phyloP scores from a whole-genome alignment of 73 alveolate species.

The Paramecium octaurelia region DNA sequence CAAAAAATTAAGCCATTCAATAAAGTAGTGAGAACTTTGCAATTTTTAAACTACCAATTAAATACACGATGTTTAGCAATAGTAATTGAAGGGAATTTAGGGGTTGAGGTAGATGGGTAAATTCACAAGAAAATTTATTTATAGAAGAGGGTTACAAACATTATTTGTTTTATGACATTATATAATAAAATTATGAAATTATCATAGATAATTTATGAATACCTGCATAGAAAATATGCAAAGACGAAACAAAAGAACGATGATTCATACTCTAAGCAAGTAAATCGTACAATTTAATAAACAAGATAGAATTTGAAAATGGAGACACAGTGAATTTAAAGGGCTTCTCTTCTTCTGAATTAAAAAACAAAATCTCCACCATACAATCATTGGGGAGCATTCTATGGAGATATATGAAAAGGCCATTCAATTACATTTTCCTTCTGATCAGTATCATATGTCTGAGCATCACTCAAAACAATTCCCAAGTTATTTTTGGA shows the following conservation, averaged over 20 bases:
- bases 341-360: neutral
- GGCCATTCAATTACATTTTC: neutral
- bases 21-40: neutral
- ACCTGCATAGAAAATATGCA: neutral
- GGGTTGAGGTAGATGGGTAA: neutral
- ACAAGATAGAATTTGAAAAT: neutral
- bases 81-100: neutral
- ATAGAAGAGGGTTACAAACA: neutral
- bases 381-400: neutral
- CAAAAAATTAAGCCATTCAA: neutral
- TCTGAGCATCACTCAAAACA: neutral
- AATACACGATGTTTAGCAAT: neutral
- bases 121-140: neutral
- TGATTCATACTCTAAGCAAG: neutral
- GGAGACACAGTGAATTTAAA: slow-evolving; percentile 24
- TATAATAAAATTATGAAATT: neutral
- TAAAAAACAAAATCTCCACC: neutral
- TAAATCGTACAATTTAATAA: neutral
- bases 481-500: neutral
- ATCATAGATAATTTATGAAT: neutral
- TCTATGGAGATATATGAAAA: neutral
- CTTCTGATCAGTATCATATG: neutral
- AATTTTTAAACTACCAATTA: neutral
- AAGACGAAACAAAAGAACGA: neutral
- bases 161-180: neutral